Evolutionary conservation across 352 stramenopile species (phyloP), one percentile per base, ranked within the genome.

Genomic region (Poterioochromonas sp.): DNA sequence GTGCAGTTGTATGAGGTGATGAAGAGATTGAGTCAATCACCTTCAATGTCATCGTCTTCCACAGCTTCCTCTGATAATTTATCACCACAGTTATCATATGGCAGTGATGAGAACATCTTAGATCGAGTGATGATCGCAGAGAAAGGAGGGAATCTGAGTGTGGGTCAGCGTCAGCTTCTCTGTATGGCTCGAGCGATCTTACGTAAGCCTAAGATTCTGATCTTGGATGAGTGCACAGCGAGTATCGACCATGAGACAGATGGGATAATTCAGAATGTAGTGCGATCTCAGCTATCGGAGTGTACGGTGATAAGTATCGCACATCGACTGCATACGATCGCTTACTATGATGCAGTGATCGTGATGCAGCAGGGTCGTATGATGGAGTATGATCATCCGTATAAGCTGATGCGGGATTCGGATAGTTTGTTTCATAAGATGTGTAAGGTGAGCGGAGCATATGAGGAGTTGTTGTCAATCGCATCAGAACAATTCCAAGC

Each of bases 301-400:
- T 97, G 87, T 80, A 99, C 95, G 18, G 86, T 95, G 44, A 78
- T 99, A 32, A 96, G 93, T 1, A 95, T 99, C 77, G 95, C 95
- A 44, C 95, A 99, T 83, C 88, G 65, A 41, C 85, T 99, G 54
- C 91, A 98, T 83, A 98, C 95, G 3, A 91, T 99, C 78, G 94
- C 97, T 70, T 93, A 98, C 83, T 96, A 92, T 64, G 93, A 98
- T 82, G 85, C 85, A n/a, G 87, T 99, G 60, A 83, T 99, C 51
- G 94, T 98, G 8, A 91, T 99, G 85, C 93, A 97, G 71, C 83
- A 91, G 63, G 95, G 95, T 20, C 83, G 83, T 26, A 88, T 93
- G 12, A 89, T 86, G 26, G 92, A 98, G 83, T 94, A 90, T 74
- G 94, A 88, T 22, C 68, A 88, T 3, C 91, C 92, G 0, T 71